Conservation (phyloP, 805 yeast genomes). For the Millerago galiae region DNA sequence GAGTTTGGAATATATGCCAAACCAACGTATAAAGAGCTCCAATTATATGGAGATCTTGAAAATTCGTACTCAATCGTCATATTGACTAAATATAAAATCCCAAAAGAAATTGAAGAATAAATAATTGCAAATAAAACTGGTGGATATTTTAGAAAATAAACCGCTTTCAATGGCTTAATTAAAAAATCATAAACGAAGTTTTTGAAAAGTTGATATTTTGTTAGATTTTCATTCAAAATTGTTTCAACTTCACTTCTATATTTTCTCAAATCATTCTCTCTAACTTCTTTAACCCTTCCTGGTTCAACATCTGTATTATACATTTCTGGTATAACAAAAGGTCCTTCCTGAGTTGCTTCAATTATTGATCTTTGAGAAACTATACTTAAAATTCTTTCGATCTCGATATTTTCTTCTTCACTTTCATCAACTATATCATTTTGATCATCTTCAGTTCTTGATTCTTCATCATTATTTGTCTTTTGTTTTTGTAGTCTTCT, state of each 20-base stretch:
- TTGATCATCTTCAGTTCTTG: neutral
- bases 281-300: neutral
- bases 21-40: slow-evolving; percentile 60
- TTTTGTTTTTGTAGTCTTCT: slow-evolving; percentile 21
- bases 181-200: slow-evolving; percentile 39
- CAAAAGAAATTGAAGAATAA: slow-evolving; percentile 68
- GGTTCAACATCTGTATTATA: slow-evolving; percentile 12
- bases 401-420: slow-evolving; percentile 1
- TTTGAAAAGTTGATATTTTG: slow-evolving; percentile 22
- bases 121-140: slow-evolving; percentile 63
- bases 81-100: slow-evolving; percentile 65
- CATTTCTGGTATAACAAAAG: slow-evolving; percentile 18
- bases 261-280: slow-evolving; percentile 18
- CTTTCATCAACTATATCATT: neutral
- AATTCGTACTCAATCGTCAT: slow-evolving; percentile 63
- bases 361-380: slow-evolving; percentile 14
- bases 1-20: slow-evolving; percentile 80
- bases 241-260: slow-evolving; percentile 22
- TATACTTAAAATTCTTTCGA: slow-evolving; percentile 18
- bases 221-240: slow-evolving; percentile 14
- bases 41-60: slow-evolving; percentile 62
- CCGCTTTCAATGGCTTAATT: slow-evolving; percentile 54
- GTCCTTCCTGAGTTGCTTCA: slow-evolving; percentile 16
- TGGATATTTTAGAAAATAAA: slow-evolving; percentile 59
- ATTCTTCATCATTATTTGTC: slow-evolving; percentile 3